Evolutionary conservation across 768 basidiomycete species (phyloP).

Genomic region (Suillus bovinus): DNA sequence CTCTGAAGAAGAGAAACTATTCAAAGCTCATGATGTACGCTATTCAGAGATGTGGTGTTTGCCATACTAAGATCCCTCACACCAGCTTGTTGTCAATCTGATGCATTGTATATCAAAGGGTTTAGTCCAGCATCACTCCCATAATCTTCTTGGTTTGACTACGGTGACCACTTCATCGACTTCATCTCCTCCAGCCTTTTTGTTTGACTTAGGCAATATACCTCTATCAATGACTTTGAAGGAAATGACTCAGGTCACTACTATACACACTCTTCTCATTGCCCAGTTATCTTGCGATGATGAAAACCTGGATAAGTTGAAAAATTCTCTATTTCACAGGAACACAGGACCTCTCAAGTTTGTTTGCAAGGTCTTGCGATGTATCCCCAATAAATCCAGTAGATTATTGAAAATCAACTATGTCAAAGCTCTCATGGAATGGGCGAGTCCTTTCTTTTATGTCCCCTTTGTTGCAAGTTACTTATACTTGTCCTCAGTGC

Average conservation of each 20-base stretch:
- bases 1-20: conserved; percentile 8
- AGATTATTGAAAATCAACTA: background rate
- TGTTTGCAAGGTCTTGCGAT: background rate
- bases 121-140: background rate
- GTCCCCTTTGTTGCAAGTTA: background rate
- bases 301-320: background rate
- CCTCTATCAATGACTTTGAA: background rate
- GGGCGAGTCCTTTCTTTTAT: background rate
- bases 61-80: conserved; percentile 22
- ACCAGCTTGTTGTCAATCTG: conserved; percentile 15
- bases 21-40: conserved; percentile 14
- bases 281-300: background rate
- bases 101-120: conserved; percentile 19
- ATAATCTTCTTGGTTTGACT: background rate
- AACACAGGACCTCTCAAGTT: background rate
- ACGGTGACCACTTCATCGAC: background rate
- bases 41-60: conserved; percentile 19
- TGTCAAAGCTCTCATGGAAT: background rate
- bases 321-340: background rate
- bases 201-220: background rate
- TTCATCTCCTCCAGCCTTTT: background rate
- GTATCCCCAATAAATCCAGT: background rate
- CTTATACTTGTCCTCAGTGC: background rate
- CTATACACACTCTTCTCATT: background rate
- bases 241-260: background rate